Evolutionary conservation across 2,329 filamentous ascomycete species (phyloP), one percentile per base, ranked within the genome.

Genomic region (Colletotrichum neosansevieriae): DNA sequence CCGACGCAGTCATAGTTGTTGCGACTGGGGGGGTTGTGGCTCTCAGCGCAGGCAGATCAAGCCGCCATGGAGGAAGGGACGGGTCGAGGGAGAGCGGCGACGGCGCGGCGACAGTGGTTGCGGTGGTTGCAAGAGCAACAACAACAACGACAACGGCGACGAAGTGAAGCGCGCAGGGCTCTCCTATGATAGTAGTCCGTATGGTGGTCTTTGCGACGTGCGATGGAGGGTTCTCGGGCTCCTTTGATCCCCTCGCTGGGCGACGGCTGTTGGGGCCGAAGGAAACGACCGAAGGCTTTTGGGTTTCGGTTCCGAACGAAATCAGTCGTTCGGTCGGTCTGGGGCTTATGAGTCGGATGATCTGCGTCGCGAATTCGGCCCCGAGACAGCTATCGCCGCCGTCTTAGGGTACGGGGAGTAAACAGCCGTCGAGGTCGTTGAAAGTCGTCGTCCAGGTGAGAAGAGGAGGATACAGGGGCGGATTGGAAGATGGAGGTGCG

Each of bases 1-100:
- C 76, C 72, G 77, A 76, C 74, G 79, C 80, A 76, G 76, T 80
- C 80, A 82, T 82, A 73, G 73, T 78, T 77, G 63, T 76, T 72
- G 74, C 70, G 64, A 74, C 69, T 76, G 75, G 67, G 74, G 67
- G 70, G 69, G 15, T 32, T 15, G 50, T 66, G 40, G 50, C 57
- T 69, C 69, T 56, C 67, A 54, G 63, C 60, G 69, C 66, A 66
- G 53, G 44, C 59, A 40, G 51, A 53, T 12, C 73, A 78, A 75
- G 72, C 75, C 74, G 77, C 77, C 77, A 79, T 79, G 72, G 66
- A 54, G 60, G 32, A 57, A 49, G 17, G 40, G 32, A n/a, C 29
- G 19, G 49, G 17, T 47, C 13, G n/a, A 38, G 19, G 40, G 19
- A 24, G 13, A 17, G 21, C 24, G 56, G 57, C 45, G 44, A 24